phyloP scores from a whole-genome alignment of 1,284 basidiomycete species.

The Rhodotorula sp. region DNA sequence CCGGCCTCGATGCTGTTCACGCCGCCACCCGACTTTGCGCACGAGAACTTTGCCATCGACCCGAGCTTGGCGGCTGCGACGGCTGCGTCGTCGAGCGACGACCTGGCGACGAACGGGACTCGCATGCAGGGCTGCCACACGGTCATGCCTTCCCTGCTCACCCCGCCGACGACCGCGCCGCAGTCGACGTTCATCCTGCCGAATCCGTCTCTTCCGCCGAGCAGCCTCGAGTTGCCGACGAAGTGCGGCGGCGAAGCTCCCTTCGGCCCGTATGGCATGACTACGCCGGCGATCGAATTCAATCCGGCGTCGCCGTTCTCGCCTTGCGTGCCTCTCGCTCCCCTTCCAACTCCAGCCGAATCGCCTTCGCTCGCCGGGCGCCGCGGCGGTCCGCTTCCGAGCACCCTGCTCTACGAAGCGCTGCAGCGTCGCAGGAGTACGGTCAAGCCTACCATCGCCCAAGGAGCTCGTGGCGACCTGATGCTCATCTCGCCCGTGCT shows the following conservation, averaged over 20 bases:
- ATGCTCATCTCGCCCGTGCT: slow-evolving; percentile 36
- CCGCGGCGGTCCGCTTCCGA: not conserved
- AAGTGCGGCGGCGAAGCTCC: not conserved
- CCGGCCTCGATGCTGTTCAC: too few relatives aligned
- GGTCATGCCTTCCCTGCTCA: not conserved
- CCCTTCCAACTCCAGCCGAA: not conserved
- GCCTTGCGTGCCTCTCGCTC: not conserved
- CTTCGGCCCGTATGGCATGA: not conserved
- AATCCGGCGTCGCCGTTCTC: not conserved
- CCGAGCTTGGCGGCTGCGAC: not conserved
- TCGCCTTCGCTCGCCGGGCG: not conserved
- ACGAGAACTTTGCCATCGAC: slow-evolving; percentile 1
- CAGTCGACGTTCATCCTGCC: not conserved
- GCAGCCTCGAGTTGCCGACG: not conserved
- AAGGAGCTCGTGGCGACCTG: slow-evolving; percentile 12
- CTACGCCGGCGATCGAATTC: not conserved
- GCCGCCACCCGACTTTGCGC: too few relatives aligned
- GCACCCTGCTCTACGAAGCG: slow-evolving; percentile 6
- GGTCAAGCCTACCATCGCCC: not conserved
- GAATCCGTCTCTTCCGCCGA: not conserved
- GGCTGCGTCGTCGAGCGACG: not conserved
- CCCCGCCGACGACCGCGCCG: not conserved
- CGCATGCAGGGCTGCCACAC: too few relatives aligned
- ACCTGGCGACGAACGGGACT: too few relatives aligned
- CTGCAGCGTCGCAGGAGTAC: slow-evolving; percentile 24